Evolutionary conservation across 352 stramenopile species (phyloP).

Genomic region (Phytophthora ohioensis): DNA sequence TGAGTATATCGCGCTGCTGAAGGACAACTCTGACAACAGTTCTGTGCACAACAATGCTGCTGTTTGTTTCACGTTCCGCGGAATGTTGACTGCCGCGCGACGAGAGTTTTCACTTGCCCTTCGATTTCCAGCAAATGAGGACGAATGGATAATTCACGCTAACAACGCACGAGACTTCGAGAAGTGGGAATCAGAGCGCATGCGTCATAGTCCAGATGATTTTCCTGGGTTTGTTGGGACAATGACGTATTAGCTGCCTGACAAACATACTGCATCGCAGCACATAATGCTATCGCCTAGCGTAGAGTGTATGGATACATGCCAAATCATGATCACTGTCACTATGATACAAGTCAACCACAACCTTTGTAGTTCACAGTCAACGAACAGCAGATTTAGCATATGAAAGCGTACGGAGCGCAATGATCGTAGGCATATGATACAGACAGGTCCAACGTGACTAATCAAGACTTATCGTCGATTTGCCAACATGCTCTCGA

Average conservation of each 20-base stretch:
- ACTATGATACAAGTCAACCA: too few species aligned
- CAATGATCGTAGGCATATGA: too few species aligned
- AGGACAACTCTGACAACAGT: background rate
- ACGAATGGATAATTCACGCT: background rate
- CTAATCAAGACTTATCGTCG: too few species aligned
- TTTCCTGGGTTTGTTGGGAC: background rate
- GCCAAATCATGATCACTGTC: too few species aligned
- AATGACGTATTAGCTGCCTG: conserved; percentile 13
- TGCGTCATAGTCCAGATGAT: background rate
- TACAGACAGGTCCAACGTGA: too few species aligned
- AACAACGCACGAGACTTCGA: conserved; percentile 14
- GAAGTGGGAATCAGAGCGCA: background rate
- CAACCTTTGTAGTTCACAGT: too few species aligned
- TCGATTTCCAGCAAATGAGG: background rate
- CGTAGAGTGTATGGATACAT: too few species aligned
- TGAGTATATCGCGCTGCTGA: conserved; percentile 23
- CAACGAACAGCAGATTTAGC: too few species aligned
- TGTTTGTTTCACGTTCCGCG: conserved; percentile 21
- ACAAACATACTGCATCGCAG: too few species aligned
- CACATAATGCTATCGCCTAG: too few species aligned
- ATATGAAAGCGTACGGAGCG: too few species aligned
- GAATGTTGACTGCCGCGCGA: conserved; percentile 8
- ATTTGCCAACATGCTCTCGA: too few species aligned
- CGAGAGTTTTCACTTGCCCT: conserved; percentile 18
- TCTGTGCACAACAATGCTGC: conserved; percentile 37